Base-by-base conservation (phyloP, 176 grass and related monocot genomes). In the Dactylis glomerata region DNA sequence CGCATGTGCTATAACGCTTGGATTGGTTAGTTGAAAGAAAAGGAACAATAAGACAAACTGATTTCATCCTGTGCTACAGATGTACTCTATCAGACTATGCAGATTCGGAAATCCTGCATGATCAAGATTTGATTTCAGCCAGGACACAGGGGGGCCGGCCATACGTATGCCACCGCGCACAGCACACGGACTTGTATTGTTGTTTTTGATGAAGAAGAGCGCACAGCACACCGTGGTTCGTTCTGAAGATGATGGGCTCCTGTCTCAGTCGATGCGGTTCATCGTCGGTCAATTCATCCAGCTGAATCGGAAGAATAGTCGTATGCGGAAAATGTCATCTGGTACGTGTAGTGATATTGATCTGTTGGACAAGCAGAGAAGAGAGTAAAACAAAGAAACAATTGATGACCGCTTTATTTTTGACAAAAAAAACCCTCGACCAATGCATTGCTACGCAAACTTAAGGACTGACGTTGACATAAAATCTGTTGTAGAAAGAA, bases 261-360 rank as follows among this genome's bases (percentile, higher is more conserved):
- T n/a, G n/a, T 20, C 33, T 38, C 65, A 40, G 13, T 34, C 40
- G 33, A 68, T 20, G 20, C 3, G 10, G 19, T 68, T 40, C 8
- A 33, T 20, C 64, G 64, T 34, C 64, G 37, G 33, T 22, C 16
- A 68, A 68, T 68, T 40, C 23, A 37, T 68, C 7, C 66, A 69
- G 36, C 67, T 40, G 37, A 70, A 70, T 42, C 67, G 10, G 67
- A 70, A 26, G 67, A 70, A 70, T 70, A 70, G 67, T 70, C 67
- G 37, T 70, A 42, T 70, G 67, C 67, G 22, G 11, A 70, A 70
- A 70, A 5, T 24, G 67, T n/a, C 26, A 24, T 68, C 34, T 12
- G 8, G 19, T 68, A 68, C 65, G 65, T 37, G 65, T 36, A 20
- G 64, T 68, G 17, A 5, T 8, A 33, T 19, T 37, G 33, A 68